Conservation (phyloP, 208 protist species). For the Kentomonas sorsogonicus region DNA sequence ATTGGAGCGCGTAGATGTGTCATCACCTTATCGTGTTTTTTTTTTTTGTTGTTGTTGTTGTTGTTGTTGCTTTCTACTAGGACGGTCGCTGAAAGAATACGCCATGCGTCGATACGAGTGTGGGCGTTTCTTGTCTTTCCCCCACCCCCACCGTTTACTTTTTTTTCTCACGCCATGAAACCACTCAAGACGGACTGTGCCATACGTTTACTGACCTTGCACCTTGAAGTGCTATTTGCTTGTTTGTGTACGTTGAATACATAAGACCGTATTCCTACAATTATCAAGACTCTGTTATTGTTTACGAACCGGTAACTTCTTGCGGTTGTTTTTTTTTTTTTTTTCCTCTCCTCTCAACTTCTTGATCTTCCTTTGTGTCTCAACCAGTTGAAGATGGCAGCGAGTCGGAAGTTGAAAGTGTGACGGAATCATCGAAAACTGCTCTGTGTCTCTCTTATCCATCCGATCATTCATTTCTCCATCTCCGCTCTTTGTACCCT, state of each 20-base stretch:
- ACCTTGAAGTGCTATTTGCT: neutral
- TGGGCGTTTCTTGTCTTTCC: neutral
- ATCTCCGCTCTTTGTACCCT: neutral
- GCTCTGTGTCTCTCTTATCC: conserved; percentile 1
- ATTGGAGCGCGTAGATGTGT: no score
- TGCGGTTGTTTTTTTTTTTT: conserved; percentile 13
- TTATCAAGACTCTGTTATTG: conserved; percentile 5
- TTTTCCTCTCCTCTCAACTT: conserved; percentile 8
- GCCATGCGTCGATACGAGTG: no score
- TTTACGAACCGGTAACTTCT: conserved; percentile 4
- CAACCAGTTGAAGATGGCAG: neutral
- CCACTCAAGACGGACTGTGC: neutral
- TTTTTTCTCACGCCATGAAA: neutral
- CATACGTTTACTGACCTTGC: neutral
- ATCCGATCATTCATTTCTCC: neutral
- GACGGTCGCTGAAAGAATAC: conserved; percentile 7
- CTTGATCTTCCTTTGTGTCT: conserved; percentile 13
- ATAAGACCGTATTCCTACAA: neutral
- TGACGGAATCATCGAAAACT: neutral
- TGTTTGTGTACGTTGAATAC: conserved; percentile 6
- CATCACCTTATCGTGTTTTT: neutral
- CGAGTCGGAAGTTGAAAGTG: neutral
- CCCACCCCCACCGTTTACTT: neutral
- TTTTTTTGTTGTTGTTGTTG: neutral
- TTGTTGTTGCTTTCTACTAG: neutral